Base-by-base conservation (phyloP, 257 asterid genomes). In the Gynochthodes officinalis region DNA sequence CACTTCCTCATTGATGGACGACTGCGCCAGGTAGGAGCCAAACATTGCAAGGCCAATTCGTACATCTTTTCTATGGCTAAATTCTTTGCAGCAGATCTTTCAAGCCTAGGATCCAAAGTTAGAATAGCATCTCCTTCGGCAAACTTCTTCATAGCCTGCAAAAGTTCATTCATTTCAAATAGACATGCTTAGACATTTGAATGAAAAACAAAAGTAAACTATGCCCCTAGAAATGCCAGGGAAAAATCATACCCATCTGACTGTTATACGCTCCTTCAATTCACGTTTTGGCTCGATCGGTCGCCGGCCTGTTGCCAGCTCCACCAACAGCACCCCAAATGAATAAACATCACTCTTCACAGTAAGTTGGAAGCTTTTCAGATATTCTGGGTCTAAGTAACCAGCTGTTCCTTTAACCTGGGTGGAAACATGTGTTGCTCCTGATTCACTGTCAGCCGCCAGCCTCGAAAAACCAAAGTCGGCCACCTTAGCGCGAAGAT, bases 381-480 rank as follows among this genome's bases (percentile, higher is more conserved):
- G 86, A 84, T 95, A 95, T 72, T 95, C 99, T 1, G 99, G 99
- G 77, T 95, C 99, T 53, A 95, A 81, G 79, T 95, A 95, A 43
- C 99, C 99, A 13, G 99, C 96, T 40, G 99, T 95, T 71, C 99
- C 99, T 84, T 90, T 95, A 71, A 95, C 99, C 81, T 88, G 95
- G 9, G 99, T 95, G 14, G 97, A 90, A 75, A 95, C 93, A 78
- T 95, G 99, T 4, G 99, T 92, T 43, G 81, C 97, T 58, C 97
- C 96, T 2, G 89, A 85, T 49, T 92, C 98, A 63, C 72, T 55
- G 64, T 95, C 97, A 7, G 90, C 93, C 4, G 79, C 98, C 72
- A 86, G 75, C 44, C 97, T 87, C 4, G 99, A 96, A 72, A 95
- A 90, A 28, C 99, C 99, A 74, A 95, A 95, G 78, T 95, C 99